Conservation (phyloP, 1,284 basidiomycete genomes). For the Leccinum variabile region DNA sequence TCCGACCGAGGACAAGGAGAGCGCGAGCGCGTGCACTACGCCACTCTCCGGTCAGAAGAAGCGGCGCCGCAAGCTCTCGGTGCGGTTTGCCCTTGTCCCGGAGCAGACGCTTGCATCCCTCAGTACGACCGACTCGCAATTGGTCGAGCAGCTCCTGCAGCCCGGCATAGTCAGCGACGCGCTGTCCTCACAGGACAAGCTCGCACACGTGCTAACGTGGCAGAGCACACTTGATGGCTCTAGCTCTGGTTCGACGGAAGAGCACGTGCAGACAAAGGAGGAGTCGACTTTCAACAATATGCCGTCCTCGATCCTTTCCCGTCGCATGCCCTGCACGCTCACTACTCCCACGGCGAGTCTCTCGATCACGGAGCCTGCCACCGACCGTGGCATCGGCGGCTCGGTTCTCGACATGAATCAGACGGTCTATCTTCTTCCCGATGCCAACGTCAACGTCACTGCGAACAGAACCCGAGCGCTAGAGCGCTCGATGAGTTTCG, state of each 20-base stretch:
- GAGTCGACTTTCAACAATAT: slow-evolving; percentile 1
- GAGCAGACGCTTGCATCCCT: slow-evolving; percentile 35
- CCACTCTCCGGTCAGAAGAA: not conserved
- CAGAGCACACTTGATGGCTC: slow-evolving; percentile 23
- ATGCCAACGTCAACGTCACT: slow-evolving; percentile 13
- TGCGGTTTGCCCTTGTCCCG: slow-evolving; percentile 35
- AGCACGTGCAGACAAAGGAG: slow-evolving; percentile 3
- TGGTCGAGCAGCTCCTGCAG: slow-evolving; percentile 35
- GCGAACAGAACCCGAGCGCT: slow-evolving; percentile 30
- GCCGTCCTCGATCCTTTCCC: slow-evolving; percentile 19
- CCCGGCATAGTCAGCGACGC: slow-evolving; percentile 32
- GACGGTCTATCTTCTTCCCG: slow-evolving; percentile 29
- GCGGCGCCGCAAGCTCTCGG: slow-evolving; percentile 26
- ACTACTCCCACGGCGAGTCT: slow-evolving; percentile 47
- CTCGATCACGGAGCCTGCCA: slow-evolving; percentile 26
- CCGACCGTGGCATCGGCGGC: slow-evolving; percentile 22
- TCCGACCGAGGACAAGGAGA: slow-evolving; percentile 20
- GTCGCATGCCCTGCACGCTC: slow-evolving; percentile 55
- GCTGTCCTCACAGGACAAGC: slow-evolving; percentile 20
- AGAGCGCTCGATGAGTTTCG: slow-evolving; percentile 50
- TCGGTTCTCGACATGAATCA: slow-evolving; percentile 27
- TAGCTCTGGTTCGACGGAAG: slow-evolving; percentile 3
- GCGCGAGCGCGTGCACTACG: slow-evolving; percentile 2
- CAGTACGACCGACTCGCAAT: slow-evolving; percentile 28
- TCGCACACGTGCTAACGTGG: slow-evolving; percentile 30